A percentile compares a stretch with the other conserved stretches of the same genome.
phyloP scores from a whole-genome alignment of 164 flowering plant species.

The Akebia trifoliata region DNA sequence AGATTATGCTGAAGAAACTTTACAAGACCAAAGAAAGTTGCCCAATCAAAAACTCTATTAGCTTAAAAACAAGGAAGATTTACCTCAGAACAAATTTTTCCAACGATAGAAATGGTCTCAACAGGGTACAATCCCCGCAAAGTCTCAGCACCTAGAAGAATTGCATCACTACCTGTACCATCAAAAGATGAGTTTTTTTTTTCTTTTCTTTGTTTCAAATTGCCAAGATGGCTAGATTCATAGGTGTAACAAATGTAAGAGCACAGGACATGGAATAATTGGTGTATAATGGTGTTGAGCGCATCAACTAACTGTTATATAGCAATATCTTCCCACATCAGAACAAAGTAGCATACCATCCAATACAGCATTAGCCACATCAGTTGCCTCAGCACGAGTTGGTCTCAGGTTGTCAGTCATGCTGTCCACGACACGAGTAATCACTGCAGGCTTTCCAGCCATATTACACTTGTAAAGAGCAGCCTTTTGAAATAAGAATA shows the following conservation, averaged over 20 bases:
- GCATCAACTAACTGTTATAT: not conserved
- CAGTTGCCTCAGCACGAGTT: conserved; percentile 95
- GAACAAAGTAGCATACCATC: conserved; percentile 47
- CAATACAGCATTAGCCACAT: conserved; percentile 83
- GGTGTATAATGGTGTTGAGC: not conserved
- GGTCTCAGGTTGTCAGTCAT: conserved; percentile 93
- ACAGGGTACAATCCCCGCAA: conserved; percentile 79
- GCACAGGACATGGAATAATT: no score
- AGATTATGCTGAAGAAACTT: no score
- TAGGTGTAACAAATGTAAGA: no score
- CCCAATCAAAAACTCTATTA: not conserved
- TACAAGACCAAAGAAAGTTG: not conserved
- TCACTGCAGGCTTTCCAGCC: conserved; percentile 91
- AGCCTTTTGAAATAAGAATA: conserved; percentile 80
- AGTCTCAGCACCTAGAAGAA: conserved; percentile 93
- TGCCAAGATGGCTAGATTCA: no score
- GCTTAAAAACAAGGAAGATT: conserved; percentile 1
- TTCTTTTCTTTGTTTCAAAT: no score
- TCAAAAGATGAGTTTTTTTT: no score
- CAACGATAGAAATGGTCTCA: conserved; percentile 79
- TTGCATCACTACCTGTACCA: conserved; percentile 75
- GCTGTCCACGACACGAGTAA: conserved; percentile 93
- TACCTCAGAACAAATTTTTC: conserved; percentile 89
- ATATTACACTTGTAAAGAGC: conserved; percentile 86
- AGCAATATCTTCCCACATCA: not conserved